Percentiles rank a stretch among this genome's conserved stretches.
Conservation (phyloP, 345 rosid genomes). For the Melaleuca alternifolia region DNA sequence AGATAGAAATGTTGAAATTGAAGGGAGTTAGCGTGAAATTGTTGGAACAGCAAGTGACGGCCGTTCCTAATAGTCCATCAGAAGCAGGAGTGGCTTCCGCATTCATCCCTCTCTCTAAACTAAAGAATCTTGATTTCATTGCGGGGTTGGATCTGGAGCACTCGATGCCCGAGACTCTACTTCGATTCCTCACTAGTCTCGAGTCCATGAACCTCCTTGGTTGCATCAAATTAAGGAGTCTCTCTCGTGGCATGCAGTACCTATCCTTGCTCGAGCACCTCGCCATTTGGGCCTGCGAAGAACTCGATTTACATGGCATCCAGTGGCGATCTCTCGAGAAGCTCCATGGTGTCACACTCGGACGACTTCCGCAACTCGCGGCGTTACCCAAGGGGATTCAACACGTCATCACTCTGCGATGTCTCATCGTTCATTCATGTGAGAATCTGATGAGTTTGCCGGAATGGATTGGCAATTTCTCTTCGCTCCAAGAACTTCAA, state of each 20-base stretch:
- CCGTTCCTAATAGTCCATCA: background rate
- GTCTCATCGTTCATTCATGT: background rate
- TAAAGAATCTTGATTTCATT: background rate
- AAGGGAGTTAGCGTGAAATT: background rate
- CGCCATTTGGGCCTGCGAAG: too few relatives aligned
- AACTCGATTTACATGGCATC: too few relatives aligned
- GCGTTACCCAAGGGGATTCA: background rate
- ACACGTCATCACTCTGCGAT: background rate
- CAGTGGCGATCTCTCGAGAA: too few relatives aligned
- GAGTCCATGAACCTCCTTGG: background rate
- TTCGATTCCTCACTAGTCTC: background rate
- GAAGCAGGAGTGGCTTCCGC: background rate
- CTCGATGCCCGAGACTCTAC: background rate
- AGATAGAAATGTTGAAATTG: background rate
- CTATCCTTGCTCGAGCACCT: too few relatives aligned
- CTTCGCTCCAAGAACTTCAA: background rate
- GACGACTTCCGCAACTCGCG: too few relatives aligned
- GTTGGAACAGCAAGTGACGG: background rate
- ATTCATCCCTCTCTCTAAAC: background rate
- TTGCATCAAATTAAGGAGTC: background rate
- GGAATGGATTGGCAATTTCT: background rate
- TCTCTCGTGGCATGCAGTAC: too few relatives aligned
- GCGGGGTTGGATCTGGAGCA: background rate
- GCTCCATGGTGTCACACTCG: too few relatives aligned
- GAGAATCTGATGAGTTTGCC: background rate